Base-by-base conservation (phyloP, 768 basidiomycete species). In the Leccinellum rugosiceps region DNA sequence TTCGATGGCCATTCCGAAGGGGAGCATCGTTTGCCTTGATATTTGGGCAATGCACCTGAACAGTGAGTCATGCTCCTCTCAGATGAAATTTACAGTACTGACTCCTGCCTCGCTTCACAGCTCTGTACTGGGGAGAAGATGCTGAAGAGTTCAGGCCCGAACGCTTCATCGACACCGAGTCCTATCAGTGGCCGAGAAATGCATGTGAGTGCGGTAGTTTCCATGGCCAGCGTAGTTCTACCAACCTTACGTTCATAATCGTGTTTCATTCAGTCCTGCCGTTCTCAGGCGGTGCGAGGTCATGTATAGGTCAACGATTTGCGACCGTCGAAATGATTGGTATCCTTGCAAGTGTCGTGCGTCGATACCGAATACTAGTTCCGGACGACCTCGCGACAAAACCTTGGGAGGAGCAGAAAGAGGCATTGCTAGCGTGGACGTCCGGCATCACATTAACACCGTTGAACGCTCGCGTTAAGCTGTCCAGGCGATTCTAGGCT, bases 261-360 rank as follows among this genome's bases (percentile, higher is more conserved):
- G 32, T 34, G 14, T 6, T 34, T 34, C 32, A 15, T 5, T n/a
- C 38, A 78, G 79, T 77, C 64, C 25, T 78, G 30, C 74, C 78
- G 0, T 83, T 83, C 63, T 76, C 77, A 6, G 69, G 65, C 0
- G 81, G 82, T 14, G 68, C 75, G 0, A 72, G 80, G 17, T 74
- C 72, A 21, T 82, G 81, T 59, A 77, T 83, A 35, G 82, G 81
- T 0, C 77, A 80, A 56, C 77, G 78, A 3, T 80, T 82, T 48
- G 76, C 80, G 1, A 59, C 75, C 6, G 69, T 76, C 3, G 78
- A 80, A 61, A 73, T 68, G 49, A 58, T 75, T 0, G 76, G 77
- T 35, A 67, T 80, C 54, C 67, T 83, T 32, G 77, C 82, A 10
- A 74, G 71, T 46, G 61, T 82, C 46, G 72, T 78, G 4, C 74